A percentile compares a stretch with the other conserved stretches of the same genome.
phyloP scores from a whole-genome alignment of 192 early-diverging fungal genomes.

The Chytriomyces sp. region DNA sequence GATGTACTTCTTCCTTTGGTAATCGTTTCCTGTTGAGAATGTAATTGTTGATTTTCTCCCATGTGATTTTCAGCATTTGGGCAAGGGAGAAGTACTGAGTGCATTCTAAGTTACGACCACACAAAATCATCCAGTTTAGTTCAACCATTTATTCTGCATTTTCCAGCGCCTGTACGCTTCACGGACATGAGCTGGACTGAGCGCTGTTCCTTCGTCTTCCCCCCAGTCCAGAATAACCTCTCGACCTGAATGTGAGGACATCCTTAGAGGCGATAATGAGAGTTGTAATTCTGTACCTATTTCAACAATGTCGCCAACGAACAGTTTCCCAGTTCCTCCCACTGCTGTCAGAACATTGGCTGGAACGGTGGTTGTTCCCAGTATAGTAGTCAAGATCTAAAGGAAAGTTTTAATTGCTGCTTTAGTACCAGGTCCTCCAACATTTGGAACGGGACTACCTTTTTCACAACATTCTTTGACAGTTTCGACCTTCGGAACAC shows the following conservation, averaged over 20 bases:
- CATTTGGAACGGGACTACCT: constrained; percentile 43
- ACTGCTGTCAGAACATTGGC: constrained; percentile 76
- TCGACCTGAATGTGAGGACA: constrained; percentile 39
- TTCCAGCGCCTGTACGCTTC: constrained; percentile 80
- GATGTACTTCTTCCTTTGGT: too few relatives aligned
- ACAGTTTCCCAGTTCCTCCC: constrained; percentile 86
- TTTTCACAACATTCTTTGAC: constrained; percentile 75
- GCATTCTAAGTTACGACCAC: too few relatives aligned
- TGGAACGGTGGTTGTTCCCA: constrained; percentile 49
- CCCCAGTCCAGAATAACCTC: constrained; percentile 77
- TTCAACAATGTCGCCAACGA: constrained; percentile 87
- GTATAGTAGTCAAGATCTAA: neutral
- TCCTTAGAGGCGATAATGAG: neutral
- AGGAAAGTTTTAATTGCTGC: neutral
- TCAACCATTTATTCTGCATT: constrained; percentile 42
- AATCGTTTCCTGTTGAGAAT: too few relatives aligned
- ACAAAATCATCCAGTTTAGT: neutral
- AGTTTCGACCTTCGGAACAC: constrained; percentile 77
- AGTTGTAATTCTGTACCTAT: constrained; percentile 46
- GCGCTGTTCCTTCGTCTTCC: constrained; percentile 60
- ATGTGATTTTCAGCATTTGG: too few relatives aligned
- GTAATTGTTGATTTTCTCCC: too few relatives aligned
- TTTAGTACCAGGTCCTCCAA: too few relatives aligned
- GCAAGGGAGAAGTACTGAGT: too few relatives aligned
- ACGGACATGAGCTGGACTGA: constrained; percentile 78